A percentile compares a stretch with the other conserved stretches of the same genome.
Conservation (phyloP, 352 stramenopile genomes). For the Globisporangium orthogonon region DNA sequence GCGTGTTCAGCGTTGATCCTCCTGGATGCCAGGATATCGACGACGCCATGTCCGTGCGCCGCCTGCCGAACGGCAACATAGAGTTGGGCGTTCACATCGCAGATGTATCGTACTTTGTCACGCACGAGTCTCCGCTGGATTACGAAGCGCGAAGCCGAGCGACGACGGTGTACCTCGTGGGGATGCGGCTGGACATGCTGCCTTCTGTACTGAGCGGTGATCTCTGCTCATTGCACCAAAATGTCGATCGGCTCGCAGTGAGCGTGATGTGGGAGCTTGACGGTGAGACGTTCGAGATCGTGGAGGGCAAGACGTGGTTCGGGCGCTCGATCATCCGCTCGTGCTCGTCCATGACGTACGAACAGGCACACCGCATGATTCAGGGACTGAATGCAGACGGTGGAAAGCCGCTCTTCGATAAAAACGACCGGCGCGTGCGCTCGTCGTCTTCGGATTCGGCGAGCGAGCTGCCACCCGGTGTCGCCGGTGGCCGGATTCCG, state of each 20-base stretch:
- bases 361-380: constrained; percentile 74
- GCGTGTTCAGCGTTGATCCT: constrained; percentile 88
- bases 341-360: constrained; percentile 85
- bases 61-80: constrained; percentile 72
- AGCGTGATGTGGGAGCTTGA: constrained; percentile 91
- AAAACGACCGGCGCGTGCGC: constrained; percentile 6
- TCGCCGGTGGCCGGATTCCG: constrained; percentile 63
- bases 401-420: constrained; percentile 20
- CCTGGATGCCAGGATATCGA: constrained; percentile 89
- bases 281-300: constrained; percentile 40
- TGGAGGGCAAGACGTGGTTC: constrained; percentile 63
- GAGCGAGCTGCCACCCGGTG: constrained; percentile 22
- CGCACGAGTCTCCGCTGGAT: constrained; percentile 94
- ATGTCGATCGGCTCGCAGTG: constrained; percentile 85
- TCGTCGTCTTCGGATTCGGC: constrained; percentile 5
- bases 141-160: constrained; percentile 85
- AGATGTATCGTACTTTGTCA: constrained; percentile 98
- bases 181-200: constrained; percentile 91
- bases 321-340: constrained; percentile 96
- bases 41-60: constrained; percentile 83
- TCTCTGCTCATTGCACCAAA: constrained; percentile 90
- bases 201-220: constrained; percentile 84
- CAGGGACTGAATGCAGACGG: constrained; percentile 59
- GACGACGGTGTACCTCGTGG: constrained; percentile 98
- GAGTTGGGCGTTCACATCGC: constrained; percentile 98